Base-by-base conservation (phyloP, 2,329 filamentous ascomycete species). In the Juglanconis sp. region DNA sequence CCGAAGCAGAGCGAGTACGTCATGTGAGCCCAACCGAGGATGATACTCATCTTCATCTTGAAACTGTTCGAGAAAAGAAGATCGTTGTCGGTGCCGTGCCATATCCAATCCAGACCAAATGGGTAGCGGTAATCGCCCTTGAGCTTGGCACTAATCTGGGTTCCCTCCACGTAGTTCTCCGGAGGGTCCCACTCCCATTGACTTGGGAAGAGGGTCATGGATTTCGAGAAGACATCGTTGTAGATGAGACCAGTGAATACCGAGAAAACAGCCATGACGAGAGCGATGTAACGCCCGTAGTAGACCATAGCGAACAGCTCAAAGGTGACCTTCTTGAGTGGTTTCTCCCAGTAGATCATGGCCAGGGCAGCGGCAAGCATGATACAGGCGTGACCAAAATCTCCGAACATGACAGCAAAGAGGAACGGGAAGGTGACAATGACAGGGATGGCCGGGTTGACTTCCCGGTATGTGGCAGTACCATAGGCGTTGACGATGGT, bases 1-100 rank as follows among this genome's bases (percentile, higher is more conserved):
- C 95, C 89, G 71, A 96, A 88, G 79, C 90, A 93, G 50, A 99
- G 86, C 17, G 95, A 98, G 79, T 96, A 99, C 3, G 95, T 99
- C 95, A 99, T 99, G 79, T 97, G 93, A 61, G 86, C 86, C 95
- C 96, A 99, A 74, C 96, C 95, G 66, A 99, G 84, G 66, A 99
- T 86, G 72, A 99, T 97, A 80, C 91, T 96, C 78, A 99, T 90
- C 83, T 99, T 99, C 95, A 99, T 99, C 87, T 99, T 99, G 84
- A 95, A 96, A 76, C 91, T 96, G 88, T 99, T 99, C 74, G 87
- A 90, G 79, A 99, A 99, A 53, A 99, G 84, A 24, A 99, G 83
- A 63, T 96, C 90, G 70, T 99, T 99, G 70, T 98, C 94, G 11
- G 92, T 90, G 62, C 90, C 92, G 73, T 99, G 96, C 95, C 95